A percentile compares a stretch with the other conserved stretches of the same genome.
Evolutionary conservation across 129 eudicot genomes (phyloP).

Genomic region (Helianthus annuus): HanXRQr2.0-SUNRISE NC_035447.2:113021721-113022220

Average conservation of each 20-base stretch:
- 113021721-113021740: no score
- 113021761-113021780: no score
- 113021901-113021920: conserved; percentile 25
- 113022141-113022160: background rate
- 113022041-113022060: conserved; percentile 69
- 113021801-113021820: conserved; percentile 8
- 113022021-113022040: conserved; percentile 45
- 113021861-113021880: conserved; percentile 27
- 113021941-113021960: conserved; percentile 31
- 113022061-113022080: conserved; percentile 51
- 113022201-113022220: conserved; percentile 49
- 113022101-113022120: conserved; percentile 35
- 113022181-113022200: conserved; percentile 29
- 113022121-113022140: background rate
- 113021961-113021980: conserved; percentile 23
- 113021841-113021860: conserved; percentile 35
- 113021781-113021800: background rate
- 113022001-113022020: conserved; percentile 32
- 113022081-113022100: conserved; percentile 49
- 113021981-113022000: conserved; percentile 11
- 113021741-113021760: no score
- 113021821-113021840: conserved; percentile 22
- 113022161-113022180: background rate
- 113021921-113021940: conserved; percentile 34
- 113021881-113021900: conserved; percentile 24